These are phyloP conservation scores for Xylaria sp. DNA, from an alignment of 2,329 filamentous ascomycete species.

Conservation along the genomic window DNA sequence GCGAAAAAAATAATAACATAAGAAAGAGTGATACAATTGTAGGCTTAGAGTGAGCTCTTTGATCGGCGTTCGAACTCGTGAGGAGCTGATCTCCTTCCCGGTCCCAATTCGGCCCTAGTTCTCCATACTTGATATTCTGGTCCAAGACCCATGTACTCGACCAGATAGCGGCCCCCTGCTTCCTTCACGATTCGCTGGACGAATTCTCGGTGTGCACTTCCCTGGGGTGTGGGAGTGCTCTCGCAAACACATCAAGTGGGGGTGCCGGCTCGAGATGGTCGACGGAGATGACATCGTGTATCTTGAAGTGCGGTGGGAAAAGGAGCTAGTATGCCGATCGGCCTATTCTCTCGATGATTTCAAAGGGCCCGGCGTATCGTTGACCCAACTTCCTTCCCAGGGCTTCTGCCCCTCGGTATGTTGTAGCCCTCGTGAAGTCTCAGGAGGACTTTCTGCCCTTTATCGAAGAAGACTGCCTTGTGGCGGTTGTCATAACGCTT, in stretches of 20 bases:
- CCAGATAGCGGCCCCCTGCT: background rate
- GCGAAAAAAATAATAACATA: too few species aligned
- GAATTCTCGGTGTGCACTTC: background rate
- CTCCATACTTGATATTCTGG: background rate
- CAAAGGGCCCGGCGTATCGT: slow-evolving; percentile 4
- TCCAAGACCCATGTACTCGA: background rate
- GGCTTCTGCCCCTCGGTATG: background rate
- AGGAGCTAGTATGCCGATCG: background rate
- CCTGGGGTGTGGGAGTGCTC: background rate
- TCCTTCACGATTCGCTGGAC: background rate
- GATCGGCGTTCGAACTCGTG: too few species aligned
- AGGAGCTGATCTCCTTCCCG: too few species aligned
- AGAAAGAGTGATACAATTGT: too few species aligned
- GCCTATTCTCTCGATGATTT: background rate
- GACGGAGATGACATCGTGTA: slow-evolving; percentile 5
- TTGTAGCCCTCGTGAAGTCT: slow-evolving; percentile 5
- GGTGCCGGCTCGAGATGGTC: slow-evolving; percentile 1
- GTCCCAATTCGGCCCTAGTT: too few species aligned
- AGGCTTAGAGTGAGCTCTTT: too few species aligned
- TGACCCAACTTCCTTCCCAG: background rate
- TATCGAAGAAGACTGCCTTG: background rate
- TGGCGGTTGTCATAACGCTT: background rate
- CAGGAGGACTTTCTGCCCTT: background rate
- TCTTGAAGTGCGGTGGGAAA: background rate
- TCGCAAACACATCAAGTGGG: background rate